Evolutionary conservation across 371 early-diverging fungal species (phyloP).

Genomic region (Mucor circinelloides): DNA sequence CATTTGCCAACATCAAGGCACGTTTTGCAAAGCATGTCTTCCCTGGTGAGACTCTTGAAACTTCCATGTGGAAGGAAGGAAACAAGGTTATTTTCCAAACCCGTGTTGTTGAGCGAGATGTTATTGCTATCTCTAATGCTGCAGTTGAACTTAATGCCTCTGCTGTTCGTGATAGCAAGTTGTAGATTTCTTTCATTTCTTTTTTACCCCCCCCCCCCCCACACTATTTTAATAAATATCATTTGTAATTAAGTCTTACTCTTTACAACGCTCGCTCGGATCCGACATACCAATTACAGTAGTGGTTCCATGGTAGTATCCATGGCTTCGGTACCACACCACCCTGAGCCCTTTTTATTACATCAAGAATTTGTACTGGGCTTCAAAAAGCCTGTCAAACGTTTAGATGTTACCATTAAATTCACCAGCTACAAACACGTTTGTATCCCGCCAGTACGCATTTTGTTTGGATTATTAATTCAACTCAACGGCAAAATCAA

Average conservation of each 20-base stretch:
- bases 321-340: too few relatives aligned
- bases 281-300: too few relatives aligned
- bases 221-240: background rate
- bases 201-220: background rate
- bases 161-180: conserved; percentile 42
- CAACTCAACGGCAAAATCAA: background rate
- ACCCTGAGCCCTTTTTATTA: too few relatives aligned
- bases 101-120: conserved; percentile 90
- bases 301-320: too few relatives aligned
- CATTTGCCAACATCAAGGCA: conserved; percentile 86
- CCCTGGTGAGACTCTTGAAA: conserved; percentile 97
- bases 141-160: conserved; percentile 71
- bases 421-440: background rate
- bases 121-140: conserved; percentile 82
- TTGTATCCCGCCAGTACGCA: background rate
- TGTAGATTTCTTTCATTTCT: conserved; percentile 1
- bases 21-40: conserved; percentile 91
- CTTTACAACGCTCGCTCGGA: too few relatives aligned
- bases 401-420: background rate
- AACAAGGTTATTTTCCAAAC: conserved; percentile 90
- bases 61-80: conserved; percentile 94
- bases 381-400: too few relatives aligned
- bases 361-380: too few relatives aligned
- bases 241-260: conserved; percentile 1
- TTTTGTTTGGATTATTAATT: background rate